A percentile compares a stretch with the other conserved stretches of the same genome.
Conservation (phyloP, 257 asterid species). For the Parsonsia alboflavescens region DNA sequence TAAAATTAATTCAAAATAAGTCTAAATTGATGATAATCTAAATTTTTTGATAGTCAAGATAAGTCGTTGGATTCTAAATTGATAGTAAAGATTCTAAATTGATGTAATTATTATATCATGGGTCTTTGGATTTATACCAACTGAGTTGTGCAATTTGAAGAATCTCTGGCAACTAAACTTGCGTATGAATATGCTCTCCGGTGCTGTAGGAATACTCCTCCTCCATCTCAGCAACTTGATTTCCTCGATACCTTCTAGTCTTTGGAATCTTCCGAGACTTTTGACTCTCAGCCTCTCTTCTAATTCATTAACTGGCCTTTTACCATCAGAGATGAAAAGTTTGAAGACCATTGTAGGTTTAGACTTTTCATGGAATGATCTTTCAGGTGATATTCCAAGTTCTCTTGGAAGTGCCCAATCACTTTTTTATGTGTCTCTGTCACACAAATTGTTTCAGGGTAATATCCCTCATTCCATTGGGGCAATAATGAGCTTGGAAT, state of each 20-base stretch:
- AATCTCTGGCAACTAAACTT: too few species aligned
- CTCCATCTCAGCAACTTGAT: constrained; percentile 36
- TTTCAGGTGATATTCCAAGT: constrained; percentile 46
- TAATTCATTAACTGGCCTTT: constrained; percentile 34
- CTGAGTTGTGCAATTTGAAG: too few species aligned
- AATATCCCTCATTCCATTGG: constrained; percentile 38
- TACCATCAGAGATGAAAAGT: too few species aligned
- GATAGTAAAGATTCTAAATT: too few species aligned
- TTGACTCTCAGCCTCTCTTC: constrained; percentile 39
- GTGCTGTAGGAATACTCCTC: too few species aligned
- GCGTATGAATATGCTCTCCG: too few species aligned
- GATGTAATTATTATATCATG: too few species aligned
- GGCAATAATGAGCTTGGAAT: constrained; percentile 36
- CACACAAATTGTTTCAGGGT: constrained; percentile 37
- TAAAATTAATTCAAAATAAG: too few species aligned
- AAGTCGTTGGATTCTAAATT: too few species aligned
- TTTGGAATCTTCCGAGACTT: constrained; percentile 43
- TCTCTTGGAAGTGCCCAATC: constrained; percentile 31
- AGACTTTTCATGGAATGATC: constrained; percentile 43
- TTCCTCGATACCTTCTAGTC: constrained; percentile 32
- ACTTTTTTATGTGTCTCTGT: constrained; percentile 35
- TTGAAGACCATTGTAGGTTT: too few species aligned
- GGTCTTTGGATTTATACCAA: constrained; percentile 49
- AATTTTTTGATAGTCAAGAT: too few species aligned
- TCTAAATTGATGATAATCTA: too few species aligned